phyloP scores from a whole-genome alignment of 2,329 filamentous ascomycete species.

The Teratosphaeria zuluensis region DNA sequence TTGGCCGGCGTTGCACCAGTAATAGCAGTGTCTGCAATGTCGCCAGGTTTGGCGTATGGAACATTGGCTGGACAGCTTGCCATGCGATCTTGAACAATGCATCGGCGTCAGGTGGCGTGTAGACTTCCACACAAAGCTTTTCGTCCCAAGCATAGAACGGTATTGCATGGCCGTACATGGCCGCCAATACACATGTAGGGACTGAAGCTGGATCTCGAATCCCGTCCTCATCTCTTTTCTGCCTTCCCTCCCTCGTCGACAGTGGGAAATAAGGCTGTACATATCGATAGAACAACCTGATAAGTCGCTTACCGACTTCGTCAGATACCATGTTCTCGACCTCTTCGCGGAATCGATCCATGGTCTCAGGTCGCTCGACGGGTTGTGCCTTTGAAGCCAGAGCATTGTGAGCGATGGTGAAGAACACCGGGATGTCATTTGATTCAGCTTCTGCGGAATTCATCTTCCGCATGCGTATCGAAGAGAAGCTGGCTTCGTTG shows the following conservation, averaged over 20 bases:
- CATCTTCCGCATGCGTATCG: conserved; percentile 24
- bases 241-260: conserved; percentile 27
- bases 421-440: conserved; percentile 21
- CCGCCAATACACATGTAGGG: conserved; percentile 30
- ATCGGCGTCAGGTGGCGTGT: conserved; percentile 25
- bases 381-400: conserved; percentile 27
- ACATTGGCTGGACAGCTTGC: conserved; percentile 19
- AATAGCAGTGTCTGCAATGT: conserved; percentile 24
- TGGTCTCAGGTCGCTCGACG: conserved; percentile 13
- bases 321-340: conserved; percentile 23
- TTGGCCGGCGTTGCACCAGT: conserved; percentile 24
- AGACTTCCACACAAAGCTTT: conserved; percentile 26
- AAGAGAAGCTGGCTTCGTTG: conserved; percentile 25
- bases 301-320: conserved; percentile 28
- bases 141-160: conserved; percentile 38
- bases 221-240: conserved; percentile 21
- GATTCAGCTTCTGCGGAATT: conserved; percentile 13
- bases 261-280: conserved; percentile 38
- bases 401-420: conserved; percentile 27
- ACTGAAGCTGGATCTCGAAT: conserved; percentile 24
- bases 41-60: conserved; percentile 24
- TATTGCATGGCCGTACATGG: conserved; percentile 36
- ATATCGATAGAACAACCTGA: conserved; percentile 33
- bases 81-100: conserved; percentile 24
- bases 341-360: conserved; percentile 21